phyloP scores from a whole-genome alignment of 1,284 basidiomycete genomes.

The Blastosporella zonata region DNA sequence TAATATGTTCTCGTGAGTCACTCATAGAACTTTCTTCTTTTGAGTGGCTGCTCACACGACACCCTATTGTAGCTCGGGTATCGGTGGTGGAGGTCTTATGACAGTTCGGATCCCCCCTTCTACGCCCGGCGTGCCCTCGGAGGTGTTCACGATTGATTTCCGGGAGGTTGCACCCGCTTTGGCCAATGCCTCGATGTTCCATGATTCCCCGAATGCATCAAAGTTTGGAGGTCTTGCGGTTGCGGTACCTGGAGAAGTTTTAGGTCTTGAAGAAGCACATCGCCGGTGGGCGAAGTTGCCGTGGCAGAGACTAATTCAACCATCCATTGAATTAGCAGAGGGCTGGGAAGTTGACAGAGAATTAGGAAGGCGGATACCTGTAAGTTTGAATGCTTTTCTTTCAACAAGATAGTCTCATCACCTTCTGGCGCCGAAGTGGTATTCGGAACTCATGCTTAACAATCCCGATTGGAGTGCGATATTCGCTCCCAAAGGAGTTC shows the following conservation, averaged over 20 bases:
- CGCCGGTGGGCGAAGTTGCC: conserved; percentile 73
- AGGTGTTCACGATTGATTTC: conserved; percentile 82
- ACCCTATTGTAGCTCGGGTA: conserved; percentile 57
- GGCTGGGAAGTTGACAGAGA: conserved; percentile 79
- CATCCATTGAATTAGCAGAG: conserved; percentile 70
- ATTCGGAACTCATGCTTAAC: conserved; percentile 65
- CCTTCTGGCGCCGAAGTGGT: conserved; percentile 36
- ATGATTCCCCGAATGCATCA: conserved; percentile 45
- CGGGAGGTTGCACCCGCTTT: conserved; percentile 81
- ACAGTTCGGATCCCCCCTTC: conserved; percentile 74
- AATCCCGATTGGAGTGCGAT: conserved; percentile 75
- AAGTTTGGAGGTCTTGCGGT: conserved; percentile 77
- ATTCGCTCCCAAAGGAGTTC: conserved; percentile 75
- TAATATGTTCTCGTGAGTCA: conserved; percentile 82
- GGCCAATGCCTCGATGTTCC: conserved; percentile 77
- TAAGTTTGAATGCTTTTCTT: conserved; percentile 31
- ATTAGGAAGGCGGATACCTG: conserved; percentile 69
- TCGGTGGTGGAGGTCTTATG: conserved; percentile 94
- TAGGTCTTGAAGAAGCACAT: conserved; percentile 81
- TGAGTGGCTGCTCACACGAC: conserved; percentile 2
- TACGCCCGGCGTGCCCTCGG: conserved; percentile 40
- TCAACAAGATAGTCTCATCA: conserved; percentile 5
- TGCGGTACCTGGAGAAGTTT: conserved; percentile 84
- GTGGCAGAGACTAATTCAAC: conserved; percentile 77
- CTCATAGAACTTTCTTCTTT: not conserved